Conservation (phyloP, 2,329 filamentous ascomycete species). For the Exophiala calicioides region DNA sequence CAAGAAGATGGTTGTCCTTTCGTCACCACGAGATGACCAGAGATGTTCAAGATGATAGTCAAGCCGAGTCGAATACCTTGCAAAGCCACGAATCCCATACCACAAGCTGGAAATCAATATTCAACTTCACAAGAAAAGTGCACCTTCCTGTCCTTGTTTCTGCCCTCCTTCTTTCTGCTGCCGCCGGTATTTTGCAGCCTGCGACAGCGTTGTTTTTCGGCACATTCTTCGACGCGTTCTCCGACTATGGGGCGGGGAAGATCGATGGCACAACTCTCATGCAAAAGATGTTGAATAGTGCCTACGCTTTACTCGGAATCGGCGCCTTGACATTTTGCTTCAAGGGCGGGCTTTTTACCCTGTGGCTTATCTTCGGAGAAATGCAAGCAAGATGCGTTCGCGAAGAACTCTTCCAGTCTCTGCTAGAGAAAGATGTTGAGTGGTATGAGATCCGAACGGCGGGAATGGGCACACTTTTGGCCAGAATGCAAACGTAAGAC, state of each 20-base stretch:
- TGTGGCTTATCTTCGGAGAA: constrained; percentile 80
- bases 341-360: constrained; percentile 65
- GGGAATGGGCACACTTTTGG: constrained; percentile 71
- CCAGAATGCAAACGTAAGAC: constrained; percentile 71
- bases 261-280: constrained; percentile 56
- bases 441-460: constrained; percentile 79
- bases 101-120: constrained; percentile 59
- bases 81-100: background rate
- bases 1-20: background rate
- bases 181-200: constrained; percentile 65
- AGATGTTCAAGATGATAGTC: constrained; percentile 3
- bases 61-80: background rate
- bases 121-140: constrained; percentile 67
- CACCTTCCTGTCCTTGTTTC: constrained; percentile 59
- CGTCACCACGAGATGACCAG: constrained; percentile 8
- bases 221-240: constrained; percentile 70
- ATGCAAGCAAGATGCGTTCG: constrained; percentile 70
- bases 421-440: constrained; percentile 71
- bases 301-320: constrained; percentile 63
- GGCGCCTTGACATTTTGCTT: constrained; percentile 67
- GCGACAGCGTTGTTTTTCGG: constrained; percentile 71
- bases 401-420: constrained; percentile 62
- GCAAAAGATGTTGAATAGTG: constrained; percentile 59
- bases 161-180: constrained; percentile 58
- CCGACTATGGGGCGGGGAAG: constrained; percentile 62